Conservation (phyloP, 2,329 filamentous ascomycete genomes). For the Delphinella strobiligena region DNA sequence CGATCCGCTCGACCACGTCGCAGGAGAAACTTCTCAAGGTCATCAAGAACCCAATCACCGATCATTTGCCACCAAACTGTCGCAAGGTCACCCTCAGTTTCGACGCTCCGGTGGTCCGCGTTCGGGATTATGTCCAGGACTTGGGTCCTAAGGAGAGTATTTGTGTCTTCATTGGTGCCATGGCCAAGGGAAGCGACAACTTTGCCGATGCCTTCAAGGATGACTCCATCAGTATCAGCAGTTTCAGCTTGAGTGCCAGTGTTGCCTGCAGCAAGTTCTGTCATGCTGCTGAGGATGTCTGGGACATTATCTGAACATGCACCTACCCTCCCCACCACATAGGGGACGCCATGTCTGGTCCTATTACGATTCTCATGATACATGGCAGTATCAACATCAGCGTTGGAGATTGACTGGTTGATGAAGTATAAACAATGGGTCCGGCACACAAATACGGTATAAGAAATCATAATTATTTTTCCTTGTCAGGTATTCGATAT, state of each 20-base stretch:
- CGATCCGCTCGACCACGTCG: slow-evolving; percentile 90
- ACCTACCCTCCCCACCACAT: no score
- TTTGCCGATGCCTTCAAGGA: slow-evolving; percentile 93
- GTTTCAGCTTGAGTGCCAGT: slow-evolving; percentile 92
- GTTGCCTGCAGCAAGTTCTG: slow-evolving; percentile 99
- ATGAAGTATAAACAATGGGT: no score
- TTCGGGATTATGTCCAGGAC: slow-evolving; percentile 76
- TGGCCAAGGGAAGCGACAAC: slow-evolving; percentile 93
- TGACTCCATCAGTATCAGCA: slow-evolving; percentile 96
- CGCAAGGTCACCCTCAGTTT: slow-evolving; percentile 96
- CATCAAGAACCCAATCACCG: slow-evolving; percentile 95
- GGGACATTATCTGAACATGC: slow-evolving; percentile 91
- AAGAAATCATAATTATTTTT: no score
- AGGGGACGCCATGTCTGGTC: no score
- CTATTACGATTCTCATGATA: no score
- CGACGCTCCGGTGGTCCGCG: slow-evolving; percentile 75
- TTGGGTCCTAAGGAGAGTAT: slow-evolving; percentile 79
- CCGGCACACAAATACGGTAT: no score
- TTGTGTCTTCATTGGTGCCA: slow-evolving; percentile 94
- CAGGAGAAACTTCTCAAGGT: slow-evolving; percentile 96
- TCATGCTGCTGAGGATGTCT: slow-evolving; percentile 91
- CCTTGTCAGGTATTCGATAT: no score
- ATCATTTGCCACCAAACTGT: slow-evolving; percentile 92
- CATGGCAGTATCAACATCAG: no score
- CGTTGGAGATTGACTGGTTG: no score